Base-by-base conservation (phyloP, 75 land plant genomes). In the Selaginella moellendorffii region DNA sequence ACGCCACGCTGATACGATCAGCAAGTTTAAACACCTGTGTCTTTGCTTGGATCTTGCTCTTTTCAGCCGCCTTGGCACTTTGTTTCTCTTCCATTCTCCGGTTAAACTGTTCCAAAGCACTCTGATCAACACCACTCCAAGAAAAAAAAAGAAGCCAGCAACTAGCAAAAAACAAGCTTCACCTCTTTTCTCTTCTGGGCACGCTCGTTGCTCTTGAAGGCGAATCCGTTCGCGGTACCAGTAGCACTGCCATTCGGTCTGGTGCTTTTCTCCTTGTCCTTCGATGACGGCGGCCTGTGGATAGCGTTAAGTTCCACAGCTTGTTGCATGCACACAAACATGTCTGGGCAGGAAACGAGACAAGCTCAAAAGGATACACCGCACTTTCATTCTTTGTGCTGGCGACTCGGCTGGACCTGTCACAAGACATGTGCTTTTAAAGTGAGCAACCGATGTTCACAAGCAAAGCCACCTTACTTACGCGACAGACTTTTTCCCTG, bases 101-200 rank as follows among this genome's bases (percentile, higher is more conserved):
- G 14, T 36, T 36, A 14, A 36, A 36, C 46, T 36, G 46, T 5
- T n/a, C n/a, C n/a, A n/a, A n/a, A n/a, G n/a, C n/a, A n/a, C n/a
- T n/a, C n/a, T n/a, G n/a, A n/a, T n/a, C n/a, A 36, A n/a, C n/a
- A n/a, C n/a, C n/a, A n/a, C n/a, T n/a, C n/a, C n/a, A n/a, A n/a
- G n/a, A n/a, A n/a, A n/a, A n/a, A n/a, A n/a, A n/a, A n/a, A n/a
- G 46, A 36, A 56, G n/a, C n/a, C n/a, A n/a, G n/a, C n/a, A n/a
- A n/a, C n/a, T n/a, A n/a, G n/a, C n/a, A n/a, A n/a, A n/a, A n/a
- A n/a, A n/a, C n/a, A n/a, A n/a, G n/a, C n/a, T n/a, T 5, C 5
- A 56, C 59, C 59, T 56, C 59, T 56, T 56, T 56, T 56, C 59
- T 19, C 24, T 56, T 56, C 59, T 56, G 17, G n/a, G 59, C 59